Base-by-base conservation (phyloP, 257 asterid genomes). In the Jasminum sambac region DNA sequence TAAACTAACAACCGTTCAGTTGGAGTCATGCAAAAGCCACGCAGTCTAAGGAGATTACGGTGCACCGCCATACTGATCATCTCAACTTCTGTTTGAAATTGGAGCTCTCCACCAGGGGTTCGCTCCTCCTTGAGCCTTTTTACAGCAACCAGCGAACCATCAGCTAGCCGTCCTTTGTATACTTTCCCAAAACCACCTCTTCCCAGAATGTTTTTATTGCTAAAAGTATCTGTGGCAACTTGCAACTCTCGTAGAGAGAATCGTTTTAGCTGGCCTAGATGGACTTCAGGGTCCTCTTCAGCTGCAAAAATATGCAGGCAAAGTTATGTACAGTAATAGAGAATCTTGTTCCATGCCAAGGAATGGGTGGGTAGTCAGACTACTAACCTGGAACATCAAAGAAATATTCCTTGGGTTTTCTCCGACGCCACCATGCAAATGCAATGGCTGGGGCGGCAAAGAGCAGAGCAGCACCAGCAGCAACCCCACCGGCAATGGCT, bases 31-130 rank as follows among this genome's bases (percentile, higher is more conserved):
- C 88, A 84, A 73, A 84, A 84, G 19, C 88, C 88, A 30, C 84
- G 84, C 68, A 84, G 44, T 9, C 86, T 78, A 65, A 84, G 86
- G 72, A 84, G 88, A 81, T 84, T 81, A 59, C 86, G 74, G 38
- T 84, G 88, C 25, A 84, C 86, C 2, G 86, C 88, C 84, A 81
- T 81, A 72, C 88, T 84, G 77, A 84, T 84, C 88, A 84, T 81
- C 81, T 84, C 88, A 23, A 84, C 86, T 79, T 84, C 88, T 16
- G 88, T 84, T 76, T 84, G 88, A 66, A 84, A 84, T 25, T 84
- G 88, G 24, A 84, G 79, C 81, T 84, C 88, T n/a, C 88, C 88
- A 26, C 88, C 88, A 11, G 88, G 88, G 0, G 88, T 84, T 2
- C 88, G 81, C 74, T 84, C 88, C 74, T 84, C 88, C 69, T 84